Evolutionary conservation across 2,329 filamentous ascomycete species (phyloP), one percentile per base, ranked within the genome.

Genomic region (Fusarium neocosmosporiellum): DNA sequence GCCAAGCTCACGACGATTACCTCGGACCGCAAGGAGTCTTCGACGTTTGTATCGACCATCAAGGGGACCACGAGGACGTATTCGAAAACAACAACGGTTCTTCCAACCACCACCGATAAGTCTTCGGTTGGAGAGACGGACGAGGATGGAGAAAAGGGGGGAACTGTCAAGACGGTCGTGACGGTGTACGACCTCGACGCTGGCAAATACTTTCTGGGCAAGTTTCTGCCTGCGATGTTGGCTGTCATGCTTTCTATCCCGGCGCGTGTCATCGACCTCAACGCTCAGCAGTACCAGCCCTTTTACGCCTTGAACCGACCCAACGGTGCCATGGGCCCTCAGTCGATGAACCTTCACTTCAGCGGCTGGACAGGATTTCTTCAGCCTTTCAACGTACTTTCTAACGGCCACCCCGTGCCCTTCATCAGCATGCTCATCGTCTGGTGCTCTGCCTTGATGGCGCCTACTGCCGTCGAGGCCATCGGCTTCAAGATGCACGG

Each of bases 321-420:
- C 0, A 74, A 78, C 6, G 86, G 86, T 4, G 83, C 83, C 0
- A 62, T 76, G 0, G 86, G 86, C 0, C 71, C 76, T 1, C 80
- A 85, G 43, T 86, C 85, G 0, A 79, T 87, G 59, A 84, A 81
- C 6, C 78, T 86, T 10, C 80, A 84, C 64, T 86, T 85, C 33
- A 65, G 73, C 5, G 84, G 84, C 0, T 72, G 82, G 62, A 76
- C 78, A 11, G 80, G 81, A 7, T 76, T 86, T 8, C 11, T 81
- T 1, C 77, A 78, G 3, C 84, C 84, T 0, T 71, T 84, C 24
- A 66, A 74, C 7, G 77, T 79, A 1, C 73, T 85, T 0, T 14
- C 76, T 2, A 77, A 80, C 31, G 82, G 82, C 0, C 67, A 78
- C 1, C 76, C 76, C 0, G 70, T 78, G 0, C 67, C 76, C 4